Conservation (phyloP, 768 basidiomycete species). For the Melanogaster broomeanus region DNA sequence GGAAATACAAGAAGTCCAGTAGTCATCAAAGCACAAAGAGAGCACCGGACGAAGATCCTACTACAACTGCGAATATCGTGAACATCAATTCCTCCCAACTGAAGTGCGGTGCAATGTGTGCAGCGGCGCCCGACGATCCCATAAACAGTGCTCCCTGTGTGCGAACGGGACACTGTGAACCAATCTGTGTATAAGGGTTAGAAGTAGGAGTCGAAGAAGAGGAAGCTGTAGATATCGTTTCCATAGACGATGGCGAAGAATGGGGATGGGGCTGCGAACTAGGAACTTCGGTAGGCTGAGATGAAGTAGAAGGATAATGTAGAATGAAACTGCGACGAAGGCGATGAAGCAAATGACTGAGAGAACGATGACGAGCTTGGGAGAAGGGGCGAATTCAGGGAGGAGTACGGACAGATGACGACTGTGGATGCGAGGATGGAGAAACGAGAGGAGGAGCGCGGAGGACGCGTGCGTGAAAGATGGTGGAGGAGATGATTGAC, state of each 20-base stretch:
- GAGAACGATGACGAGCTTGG: background rate
- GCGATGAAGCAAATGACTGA: background rate
- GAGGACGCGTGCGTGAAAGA: background rate
- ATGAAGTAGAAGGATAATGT: background rate
- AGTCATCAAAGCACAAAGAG: conserved; percentile 24
- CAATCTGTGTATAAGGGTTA: conserved; percentile 19
- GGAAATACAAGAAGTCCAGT: background rate
- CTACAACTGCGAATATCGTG: conserved; percentile 25
- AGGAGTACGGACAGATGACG: background rate
- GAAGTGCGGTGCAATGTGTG: conserved; percentile 6
- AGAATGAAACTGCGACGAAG: background rate
- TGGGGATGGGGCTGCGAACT: background rate
- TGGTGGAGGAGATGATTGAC: background rate
- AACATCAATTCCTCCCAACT: conserved; percentile 27
- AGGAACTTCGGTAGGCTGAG: background rate
- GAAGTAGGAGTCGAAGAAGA: conserved; percentile 2
- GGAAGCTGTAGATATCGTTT: background rate
- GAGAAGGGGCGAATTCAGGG: background rate
- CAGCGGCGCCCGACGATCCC: conserved; percentile 12
- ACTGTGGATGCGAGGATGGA: background rate
- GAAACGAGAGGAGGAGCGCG: background rate
- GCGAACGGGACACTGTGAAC: conserved; percentile 23
- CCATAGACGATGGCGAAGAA: background rate
- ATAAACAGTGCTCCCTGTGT: conserved; percentile 4
- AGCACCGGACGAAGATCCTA: conserved; percentile 27